Evolutionary conservation across 2,329 filamentous ascomycete species (phyloP), one percentile per base, ranked within the genome.

Genomic region (Chrysosporium keratinophilum): DNA sequence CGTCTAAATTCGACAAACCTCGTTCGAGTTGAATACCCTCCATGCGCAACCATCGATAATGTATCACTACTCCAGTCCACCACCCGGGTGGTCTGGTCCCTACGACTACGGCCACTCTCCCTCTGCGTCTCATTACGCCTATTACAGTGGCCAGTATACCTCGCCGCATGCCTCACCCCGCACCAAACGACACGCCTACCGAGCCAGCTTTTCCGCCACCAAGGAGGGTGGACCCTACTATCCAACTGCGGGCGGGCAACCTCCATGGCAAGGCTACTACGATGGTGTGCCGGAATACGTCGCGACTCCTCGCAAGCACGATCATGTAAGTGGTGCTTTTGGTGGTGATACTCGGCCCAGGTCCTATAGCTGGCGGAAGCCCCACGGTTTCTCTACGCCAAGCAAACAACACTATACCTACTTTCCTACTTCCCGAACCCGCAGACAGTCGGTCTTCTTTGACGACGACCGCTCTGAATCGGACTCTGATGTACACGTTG

Each of bases 301-400:
- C 72, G 68, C 75, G 58, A 71, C 72, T 71, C 73, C 77, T 71
- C 71, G 68, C 65, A 74, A 73, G 67, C 75, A 78, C 69, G 79
- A 83, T 71, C 77, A 79, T 82, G 81, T 83, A 82, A 83, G 81
- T 83, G 76, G 75, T 76, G 77, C 73, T 71, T 69, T 66, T 65
- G 69, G 69, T 66, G 69, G 64, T 47, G 57, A 61, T 58, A 23
- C 10, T 31, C 42, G 50, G 35, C 57, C 57, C 55, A 33, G 34
- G 45, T 28, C 50, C 33, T 35, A 61, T 60, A 61, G 61, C 62
- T 57, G 64, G 63, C 45, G 50, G 41, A 55, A 47, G 35, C 19
- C 52, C 23, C 53, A 41, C n/a, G 50, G 37, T 35, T 66, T 62
- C 66, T 67, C 61, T 62, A 62, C 64, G 69, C 69, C 68, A 63